Percentiles rank a stretch among this genome's conserved stretches.
phyloP scores from a whole-genome alignment of 1,284 basidiomycete species.

The Ceratobasidium sp. region DNA sequence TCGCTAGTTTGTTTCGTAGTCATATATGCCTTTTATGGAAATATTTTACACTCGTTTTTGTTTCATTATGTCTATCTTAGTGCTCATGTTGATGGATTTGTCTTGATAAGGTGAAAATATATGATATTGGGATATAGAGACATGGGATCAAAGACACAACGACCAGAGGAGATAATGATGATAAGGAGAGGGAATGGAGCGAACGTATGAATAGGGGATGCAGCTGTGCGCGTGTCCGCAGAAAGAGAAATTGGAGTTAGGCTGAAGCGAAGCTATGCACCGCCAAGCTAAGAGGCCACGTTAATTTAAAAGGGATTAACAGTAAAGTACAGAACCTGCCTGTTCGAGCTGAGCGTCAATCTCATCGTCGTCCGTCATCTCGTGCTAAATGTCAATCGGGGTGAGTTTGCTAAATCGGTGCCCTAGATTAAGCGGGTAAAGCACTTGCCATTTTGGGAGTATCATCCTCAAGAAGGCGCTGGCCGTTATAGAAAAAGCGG shows the following conservation, averaged over 20 bases:
- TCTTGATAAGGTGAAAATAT: constrained; percentile 9
- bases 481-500: constrained; percentile 25
- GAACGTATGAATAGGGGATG: background rate
- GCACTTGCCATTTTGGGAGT: constrained; percentile 28
- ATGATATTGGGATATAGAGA: constrained; percentile 3
- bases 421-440: too few species aligned
- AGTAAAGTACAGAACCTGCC: background rate
- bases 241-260: background rate
- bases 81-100: background rate
- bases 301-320: background rate
- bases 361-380: constrained; percentile 32
- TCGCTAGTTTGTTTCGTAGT: background rate
- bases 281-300: background rate
- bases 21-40: background rate
- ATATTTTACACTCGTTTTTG: constrained; percentile 12
- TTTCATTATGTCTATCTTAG: background rate
- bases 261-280: background rate
- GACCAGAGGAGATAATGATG: background rate
- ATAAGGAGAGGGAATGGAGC: background rate
- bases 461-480: constrained; percentile 2
- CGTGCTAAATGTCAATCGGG: background rate
- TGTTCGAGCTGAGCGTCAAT: constrained; percentile 33
- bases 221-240: background rate
- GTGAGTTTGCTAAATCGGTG: background rate
- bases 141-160: background rate